A percentile compares a stretch with the other conserved stretches of the same genome.
phyloP scores from a whole-genome alignment of 352 stramenopile species.

The Pythium dissimile region DNA sequence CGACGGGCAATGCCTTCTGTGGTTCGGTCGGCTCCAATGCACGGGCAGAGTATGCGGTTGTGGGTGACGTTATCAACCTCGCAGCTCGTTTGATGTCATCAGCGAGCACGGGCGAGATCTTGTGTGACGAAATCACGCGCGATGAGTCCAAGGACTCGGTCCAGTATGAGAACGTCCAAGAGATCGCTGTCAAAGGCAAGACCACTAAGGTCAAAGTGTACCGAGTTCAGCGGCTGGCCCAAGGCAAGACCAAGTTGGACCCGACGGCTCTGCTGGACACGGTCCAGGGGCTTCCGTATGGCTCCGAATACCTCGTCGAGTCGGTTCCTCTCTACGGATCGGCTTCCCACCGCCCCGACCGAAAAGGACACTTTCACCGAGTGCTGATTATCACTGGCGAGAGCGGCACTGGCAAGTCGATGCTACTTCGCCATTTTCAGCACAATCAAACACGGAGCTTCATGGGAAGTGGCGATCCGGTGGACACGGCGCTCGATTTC shows the following conservation, averaged over 20 bases:
- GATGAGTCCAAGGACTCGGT: conserved; percentile 53
- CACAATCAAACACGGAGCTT: conserved; percentile 47
- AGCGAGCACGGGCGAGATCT: conserved; percentile 49
- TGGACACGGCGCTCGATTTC: conserved; percentile 54
- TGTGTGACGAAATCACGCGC: conserved; percentile 69
- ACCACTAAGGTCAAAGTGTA: conserved; percentile 40
- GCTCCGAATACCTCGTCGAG: conserved; percentile 43
- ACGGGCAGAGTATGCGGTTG: conserved; percentile 76
- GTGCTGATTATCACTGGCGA: conserved; percentile 58
- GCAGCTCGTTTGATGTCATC: conserved; percentile 74
- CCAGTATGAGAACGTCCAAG: conserved; percentile 39
- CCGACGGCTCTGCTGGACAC: conserved; percentile 29
- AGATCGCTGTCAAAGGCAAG: conserved; percentile 72
- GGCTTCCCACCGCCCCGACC: conserved; percentile 2
- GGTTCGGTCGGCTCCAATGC: conserved; percentile 65
- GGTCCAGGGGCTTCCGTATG: conserved; percentile 37
- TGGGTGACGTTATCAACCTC: conserved; percentile 84
- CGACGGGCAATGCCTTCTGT: conserved; percentile 70
- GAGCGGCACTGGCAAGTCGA: conserved; percentile 63
- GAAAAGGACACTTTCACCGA: conserved; percentile 21
- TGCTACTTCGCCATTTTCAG: conserved; percentile 58
- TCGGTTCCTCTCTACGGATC: conserved; percentile 47
- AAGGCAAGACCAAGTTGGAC: conserved; percentile 33
- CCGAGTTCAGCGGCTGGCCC: conserved; percentile 31
- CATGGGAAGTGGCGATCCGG: conserved; percentile 48